These are phyloP conservation scores for Claviceps pazoutovae DNA, from an alignment of 2,329 filamentous ascomycete genomes.

Conservation along the genomic window DNA sequence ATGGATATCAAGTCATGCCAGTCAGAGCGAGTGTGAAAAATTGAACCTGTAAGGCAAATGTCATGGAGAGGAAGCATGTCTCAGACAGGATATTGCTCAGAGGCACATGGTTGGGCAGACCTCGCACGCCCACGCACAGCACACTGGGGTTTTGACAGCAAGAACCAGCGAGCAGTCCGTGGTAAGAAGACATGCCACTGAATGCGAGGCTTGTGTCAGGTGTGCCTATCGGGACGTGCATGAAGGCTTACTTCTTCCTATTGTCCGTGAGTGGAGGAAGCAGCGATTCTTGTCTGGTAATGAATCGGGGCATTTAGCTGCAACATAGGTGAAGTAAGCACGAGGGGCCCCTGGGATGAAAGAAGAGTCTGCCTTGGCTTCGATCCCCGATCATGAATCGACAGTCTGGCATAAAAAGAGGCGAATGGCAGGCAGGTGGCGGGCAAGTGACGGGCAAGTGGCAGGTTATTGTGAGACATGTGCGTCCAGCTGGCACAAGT, in stretches of 20 bases:
- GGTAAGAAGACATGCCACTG: conserved; percentile 1
- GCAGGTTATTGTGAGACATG: not conserved
- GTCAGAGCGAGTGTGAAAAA: not conserved
- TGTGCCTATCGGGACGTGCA: not conserved
- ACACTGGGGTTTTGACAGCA: conserved; percentile 1
- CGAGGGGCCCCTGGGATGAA: not conserved
- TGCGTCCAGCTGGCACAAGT: not conserved
- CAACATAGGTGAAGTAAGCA: not conserved
- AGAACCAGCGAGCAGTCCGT: conserved; percentile 5
- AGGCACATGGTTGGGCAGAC: not conserved
- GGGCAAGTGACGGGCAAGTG: not conserved
- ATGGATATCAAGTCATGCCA: conserved; percentile 1
- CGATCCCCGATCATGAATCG: not conserved
- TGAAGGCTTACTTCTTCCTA: not conserved
- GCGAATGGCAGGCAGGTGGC: not conserved
- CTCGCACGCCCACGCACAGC: not conserved
- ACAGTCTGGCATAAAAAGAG: not conserved
- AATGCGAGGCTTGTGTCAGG: not conserved
- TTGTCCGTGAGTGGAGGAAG: not conserved
- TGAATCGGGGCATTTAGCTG: not conserved
- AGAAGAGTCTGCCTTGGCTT: not conserved
- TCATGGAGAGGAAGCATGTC: conserved; percentile 1
- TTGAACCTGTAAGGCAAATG: not conserved
- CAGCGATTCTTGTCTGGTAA: not conserved
- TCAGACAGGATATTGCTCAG: not conserved